Conservation (phyloP, 2,329 filamentous ascomycete genomes). For the Fusarium sp. region DNA sequence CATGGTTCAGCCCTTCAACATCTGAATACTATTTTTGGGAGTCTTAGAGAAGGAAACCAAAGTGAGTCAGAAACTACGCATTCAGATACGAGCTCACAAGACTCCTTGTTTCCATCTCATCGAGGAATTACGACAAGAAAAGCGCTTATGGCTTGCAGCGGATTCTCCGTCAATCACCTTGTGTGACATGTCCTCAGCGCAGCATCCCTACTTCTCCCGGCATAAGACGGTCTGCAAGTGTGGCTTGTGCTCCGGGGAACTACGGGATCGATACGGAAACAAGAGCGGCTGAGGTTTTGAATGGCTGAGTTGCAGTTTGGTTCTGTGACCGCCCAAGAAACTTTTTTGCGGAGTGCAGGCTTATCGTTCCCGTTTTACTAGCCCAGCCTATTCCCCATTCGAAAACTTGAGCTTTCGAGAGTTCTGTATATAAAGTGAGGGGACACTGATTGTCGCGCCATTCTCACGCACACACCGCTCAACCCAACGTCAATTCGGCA, state of each 20-base stretch:
- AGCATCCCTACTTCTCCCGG: slow-evolving; percentile 22
- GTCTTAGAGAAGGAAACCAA: background rate
- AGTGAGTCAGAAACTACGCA: background rate
- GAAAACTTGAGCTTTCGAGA: background rate
- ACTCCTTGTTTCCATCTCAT: background rate
- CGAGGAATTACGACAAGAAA: background rate
- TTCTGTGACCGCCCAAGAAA: slow-evolving; percentile 11
- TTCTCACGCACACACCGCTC: background rate
- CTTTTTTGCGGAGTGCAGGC: background rate
- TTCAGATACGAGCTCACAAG: background rate
- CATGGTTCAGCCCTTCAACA: background rate
- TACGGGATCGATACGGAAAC: slow-evolving; percentile 4
- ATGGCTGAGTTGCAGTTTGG: slow-evolving; percentile 10
- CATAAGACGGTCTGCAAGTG: background rate
- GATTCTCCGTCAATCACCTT: background rate
- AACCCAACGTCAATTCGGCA: background rate
- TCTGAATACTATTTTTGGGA: background rate
- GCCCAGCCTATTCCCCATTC: slow-evolving; percentile 2
- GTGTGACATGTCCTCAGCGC: background rate
- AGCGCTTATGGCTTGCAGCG: background rate
- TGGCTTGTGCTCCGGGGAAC: background rate
- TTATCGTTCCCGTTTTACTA: background rate
- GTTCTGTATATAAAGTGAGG: slow-evolving; percentile 21
- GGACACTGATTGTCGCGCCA: background rate
- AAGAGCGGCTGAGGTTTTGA: slow-evolving; percentile 32